Base-by-base conservation (phyloP, 78 protist genomes). In the Dictyostelium brefeldianum region DNA sequence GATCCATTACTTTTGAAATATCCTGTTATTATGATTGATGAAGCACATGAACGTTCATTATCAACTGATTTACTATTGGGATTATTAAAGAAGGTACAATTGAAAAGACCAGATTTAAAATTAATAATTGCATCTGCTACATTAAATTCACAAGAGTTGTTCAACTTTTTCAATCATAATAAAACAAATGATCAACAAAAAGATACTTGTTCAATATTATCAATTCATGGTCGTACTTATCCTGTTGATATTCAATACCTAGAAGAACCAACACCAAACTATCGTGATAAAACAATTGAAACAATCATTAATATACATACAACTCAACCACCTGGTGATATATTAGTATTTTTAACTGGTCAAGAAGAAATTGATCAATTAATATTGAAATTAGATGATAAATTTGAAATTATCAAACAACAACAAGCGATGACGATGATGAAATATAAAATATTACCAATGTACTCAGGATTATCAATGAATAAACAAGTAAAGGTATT, bases 291-390 rank as follows among this genome's bases (percentile, higher is more conserved):
- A 5, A 57, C 99, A 4, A 82, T 98, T 25, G 84, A 96, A 78
- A 97, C 99, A 4, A 99, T 98, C 56, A 96, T 99, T 98, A 96
- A 98, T 36, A 98, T 98, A 62, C 99, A 99, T 74, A 31, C 94
- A 27, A 57, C 90, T 0, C 98, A 98, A 87, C 99, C 99, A n/a
- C 97, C 99, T 0, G 99, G 99, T 50, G 99, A 99, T 92, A 96
- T 99, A 6, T 96, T 99, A n/a, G 83, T 99, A 27, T 99, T 99
- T 78, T 89, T 99, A 29, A 99, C 99, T 15, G 99, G 99, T 25
- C 99, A 98, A 85, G 95, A 91, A 18, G 97, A 94, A 18, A 81
- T 95, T 31, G 95, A 78, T 53, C 70, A 7, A 15, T 51, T 71
- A 5, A 22, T 15, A 12, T 27, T 7, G 4, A 2, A 36, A 64